Evolutionary conservation across 495 filamentous ascomycete genomes (phyloP), one percentile per base, ranked within the genome.

Genomic region (Viridothelium virens): DNA sequence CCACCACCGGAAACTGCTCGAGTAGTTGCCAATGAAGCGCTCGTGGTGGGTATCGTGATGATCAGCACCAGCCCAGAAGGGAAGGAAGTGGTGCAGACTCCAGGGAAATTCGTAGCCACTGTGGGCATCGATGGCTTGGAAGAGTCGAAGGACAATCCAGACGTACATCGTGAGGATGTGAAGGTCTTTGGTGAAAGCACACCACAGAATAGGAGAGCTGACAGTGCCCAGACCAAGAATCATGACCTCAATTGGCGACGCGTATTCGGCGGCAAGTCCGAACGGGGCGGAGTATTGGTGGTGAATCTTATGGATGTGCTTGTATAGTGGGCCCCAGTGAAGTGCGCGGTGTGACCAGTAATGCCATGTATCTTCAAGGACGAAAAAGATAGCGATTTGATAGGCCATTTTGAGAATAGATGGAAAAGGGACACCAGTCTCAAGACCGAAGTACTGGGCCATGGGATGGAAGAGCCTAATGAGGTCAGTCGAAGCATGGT

Each of bases 1-100:
- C 94, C 95, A 97, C 95, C 95, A 98, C 73, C 95, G 85, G 85
- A 98, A 98, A 80, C 91, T 95, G 75, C 91, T 96, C 34, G 93
- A 83, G 76, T 96, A 98, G 80, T 98, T 98, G 64, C 94, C 94
- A 71, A 97, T 90, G 82, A 98, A 98, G 67, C 88, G 86, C 81
- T 98, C 94, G 77, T 98, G 94, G 77, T 98, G 94, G 37, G 90
- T 80, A 74, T 98, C 94, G 78, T 98, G 94, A 79, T 97, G 92
- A 67, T 96, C 87, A 41, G 94, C 94, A 69, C 94, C 94, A 66
- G 93, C 94, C 95, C 95, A 98, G 84, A 97, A 96, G 14, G 94
- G 94, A 18, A 98, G 78, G 81, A 97, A 89, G 77, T 96, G 91
- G 76, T 94, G 91, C 73, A 98, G 80, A 74, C 88, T 91, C 90